These are phyloP conservation scores for Truncatella angustata DNA, from an alignment of 2,329 filamentous ascomycete genomes.

Conservation along the genomic window DNA sequence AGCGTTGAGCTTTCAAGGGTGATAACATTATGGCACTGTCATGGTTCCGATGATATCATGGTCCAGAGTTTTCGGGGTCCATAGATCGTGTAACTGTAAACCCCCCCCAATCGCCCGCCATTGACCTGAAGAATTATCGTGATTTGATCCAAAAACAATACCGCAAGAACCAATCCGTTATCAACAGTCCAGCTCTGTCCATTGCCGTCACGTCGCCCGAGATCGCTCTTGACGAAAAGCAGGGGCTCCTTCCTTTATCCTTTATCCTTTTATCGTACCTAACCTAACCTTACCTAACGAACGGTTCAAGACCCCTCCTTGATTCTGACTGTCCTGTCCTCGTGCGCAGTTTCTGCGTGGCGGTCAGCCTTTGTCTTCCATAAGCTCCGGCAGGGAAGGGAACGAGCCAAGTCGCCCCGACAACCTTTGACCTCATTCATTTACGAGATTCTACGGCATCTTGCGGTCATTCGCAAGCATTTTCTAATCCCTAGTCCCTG, in stretches of 20 bases:
- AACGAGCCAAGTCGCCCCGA: not conserved
- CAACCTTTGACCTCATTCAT: constrained; percentile 1
- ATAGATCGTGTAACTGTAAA: not conserved
- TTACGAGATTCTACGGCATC: too few relatives aligned
- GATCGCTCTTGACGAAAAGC: not conserved
- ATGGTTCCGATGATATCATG: constrained; percentile 2
- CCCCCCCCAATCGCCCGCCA: not conserved
- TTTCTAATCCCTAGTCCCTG: not conserved
- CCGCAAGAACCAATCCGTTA: not conserved
- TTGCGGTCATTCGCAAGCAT: not conserved
- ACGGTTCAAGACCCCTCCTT: not conserved
- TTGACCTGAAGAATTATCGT: not conserved
- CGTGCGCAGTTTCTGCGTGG: not conserved
- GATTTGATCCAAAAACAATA: not conserved
- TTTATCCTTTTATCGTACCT: not conserved
- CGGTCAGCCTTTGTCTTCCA: constrained; percentile 8
- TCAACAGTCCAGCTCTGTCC: not conserved
- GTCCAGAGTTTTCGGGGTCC: not conserved
- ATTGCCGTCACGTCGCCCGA: not conserved
- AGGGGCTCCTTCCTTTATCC: not conserved
- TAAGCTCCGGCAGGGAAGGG: constrained; percentile 3
- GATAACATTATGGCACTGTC: too few relatives aligned
- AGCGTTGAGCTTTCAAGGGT: not conserved
- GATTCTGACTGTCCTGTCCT: too few relatives aligned
- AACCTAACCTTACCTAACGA: too few relatives aligned